A percentile compares a stretch with the other conserved stretches of the same genome.
Evolutionary conservation across 352 stramenopile species (phyloP).

Genomic region (Pythium biforme): DNA sequence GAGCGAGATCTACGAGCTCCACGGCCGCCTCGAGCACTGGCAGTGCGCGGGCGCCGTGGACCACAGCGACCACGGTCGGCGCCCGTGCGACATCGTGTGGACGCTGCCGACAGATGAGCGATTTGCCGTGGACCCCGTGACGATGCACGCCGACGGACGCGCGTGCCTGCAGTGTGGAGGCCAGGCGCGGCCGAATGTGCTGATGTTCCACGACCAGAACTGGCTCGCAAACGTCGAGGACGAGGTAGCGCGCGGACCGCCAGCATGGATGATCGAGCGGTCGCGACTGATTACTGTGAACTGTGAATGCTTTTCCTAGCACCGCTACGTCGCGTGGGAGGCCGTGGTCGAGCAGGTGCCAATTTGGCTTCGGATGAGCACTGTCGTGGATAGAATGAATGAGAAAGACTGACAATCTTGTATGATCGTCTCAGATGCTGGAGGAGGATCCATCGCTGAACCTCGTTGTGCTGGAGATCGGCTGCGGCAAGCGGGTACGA

Average conservation of each 20-base stretch:
- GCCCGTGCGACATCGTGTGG: conserved; percentile 56
- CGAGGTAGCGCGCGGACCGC: conserved; percentile 37
- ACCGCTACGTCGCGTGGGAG: conserved; percentile 76
- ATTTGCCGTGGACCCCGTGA: conserved; percentile 60
- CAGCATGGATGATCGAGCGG: too few relatives aligned
- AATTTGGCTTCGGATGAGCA: too few relatives aligned
- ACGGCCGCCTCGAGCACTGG: conserved; percentile 84
- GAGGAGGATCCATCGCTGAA: conserved; percentile 52
- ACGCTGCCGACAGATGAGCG: conserved; percentile 44
- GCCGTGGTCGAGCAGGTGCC: conserved; percentile 66
- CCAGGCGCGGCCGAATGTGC: conserved; percentile 78
- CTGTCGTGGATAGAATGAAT: too few relatives aligned
- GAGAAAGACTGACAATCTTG: too few relatives aligned
- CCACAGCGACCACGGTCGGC: conserved; percentile 27
- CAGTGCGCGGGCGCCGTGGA: conserved; percentile 64
- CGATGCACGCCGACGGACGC: conserved; percentile 57
- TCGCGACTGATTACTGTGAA: too few relatives aligned
- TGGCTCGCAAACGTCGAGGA: conserved; percentile 75
- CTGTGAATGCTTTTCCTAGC: conserved; percentile 29
- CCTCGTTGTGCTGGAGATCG: conserved; percentile 82
- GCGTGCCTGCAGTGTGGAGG: conserved; percentile 55
- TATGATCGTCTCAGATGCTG: conserved; percentile 49
- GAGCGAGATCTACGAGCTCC: conserved; percentile 86
- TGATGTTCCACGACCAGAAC: conserved; percentile 91
- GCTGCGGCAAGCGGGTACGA: conserved; percentile 70